Evolutionary conservation across 495 filamentous ascomycete species (phyloP), one percentile per base, ranked within the genome.

Genomic region (Talaromyces adpressus): DNA sequence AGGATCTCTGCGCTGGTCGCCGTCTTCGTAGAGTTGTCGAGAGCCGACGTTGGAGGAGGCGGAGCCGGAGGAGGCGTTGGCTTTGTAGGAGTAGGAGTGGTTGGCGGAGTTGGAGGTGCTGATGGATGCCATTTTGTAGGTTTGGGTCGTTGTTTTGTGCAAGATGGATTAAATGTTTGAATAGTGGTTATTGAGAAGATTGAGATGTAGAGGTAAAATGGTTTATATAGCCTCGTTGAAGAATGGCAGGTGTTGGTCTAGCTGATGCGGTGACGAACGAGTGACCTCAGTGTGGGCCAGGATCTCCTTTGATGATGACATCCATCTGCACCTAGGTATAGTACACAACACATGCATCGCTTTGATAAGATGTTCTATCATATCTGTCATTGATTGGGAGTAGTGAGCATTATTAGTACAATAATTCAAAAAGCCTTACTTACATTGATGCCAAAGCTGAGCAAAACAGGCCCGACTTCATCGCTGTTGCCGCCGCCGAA

Each of bases 1-100:
- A 63, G 86, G 84, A 30, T 69, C 68, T 72, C 85, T 92, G 66
- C 83, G 82, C 80, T 92, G 89, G 73, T 93, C 91, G 62, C 86
- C 87, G 36, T 79, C 84, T 68, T 85, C 85, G 74, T 89, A 89
- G 67, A 87, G 65, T 54, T 67, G 62, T 27, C 68, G 56, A 64
- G 65, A 64, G 63, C 86, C 86, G 69, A 89, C 84, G 69, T 72
- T 81, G 39, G 84, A 85, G 49, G 69, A 70, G 63, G 71, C 76
- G 32, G 71, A 65, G 36, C 65, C 66, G 62, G 68, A 64, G 49
- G 27, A 36, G 23, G 36, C 58, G 64, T 30, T 16, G 16, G 56
- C 12, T 18, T 58, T 58, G 32, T 9, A 12, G 32, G 32, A 36
- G 20, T n/a, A 61, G 22, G 36, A 27, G 59, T 61, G 59, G 36